phyloP scores from a whole-genome alignment of 352 stramenopile species.

The Pythium coloratum region DNA sequence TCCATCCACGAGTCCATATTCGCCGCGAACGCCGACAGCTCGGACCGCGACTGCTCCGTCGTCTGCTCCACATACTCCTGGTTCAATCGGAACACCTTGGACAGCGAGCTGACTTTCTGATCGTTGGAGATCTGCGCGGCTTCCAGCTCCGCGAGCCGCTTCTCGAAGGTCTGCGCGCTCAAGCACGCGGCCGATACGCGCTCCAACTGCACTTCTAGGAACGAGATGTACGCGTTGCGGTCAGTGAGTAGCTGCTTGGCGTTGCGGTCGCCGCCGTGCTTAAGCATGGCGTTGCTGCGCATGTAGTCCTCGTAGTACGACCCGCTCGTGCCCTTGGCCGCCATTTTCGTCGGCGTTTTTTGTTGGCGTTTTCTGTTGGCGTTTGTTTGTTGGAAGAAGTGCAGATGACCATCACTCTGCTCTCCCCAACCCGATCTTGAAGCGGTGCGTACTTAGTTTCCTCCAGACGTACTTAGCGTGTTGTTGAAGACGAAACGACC shows the following conservation, averaged over 20 bases:
- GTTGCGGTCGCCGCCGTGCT: constrained; percentile 53
- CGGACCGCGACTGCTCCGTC: constrained; percentile 36
- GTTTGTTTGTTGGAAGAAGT: constrained; percentile 3
- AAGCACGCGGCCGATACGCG: constrained; percentile 82
- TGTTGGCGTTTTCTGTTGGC: not conserved
- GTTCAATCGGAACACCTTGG: constrained; percentile 67
- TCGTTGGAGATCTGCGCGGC: constrained; percentile 41
- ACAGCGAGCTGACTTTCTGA: constrained; percentile 63
- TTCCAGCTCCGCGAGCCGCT: constrained; percentile 57
- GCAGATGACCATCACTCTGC: constrained; percentile 23
- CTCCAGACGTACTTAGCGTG: not conserved
- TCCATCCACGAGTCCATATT: constrained; percentile 66
- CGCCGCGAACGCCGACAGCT: constrained; percentile 36
- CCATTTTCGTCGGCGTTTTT: constrained; percentile 11
- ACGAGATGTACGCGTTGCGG: constrained; percentile 84
- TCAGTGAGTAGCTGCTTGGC: constrained; percentile 82
- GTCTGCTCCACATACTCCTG: constrained; percentile 74
- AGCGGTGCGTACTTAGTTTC: constrained; percentile 9
- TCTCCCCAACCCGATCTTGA: constrained; percentile 12
- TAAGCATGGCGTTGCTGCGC: constrained; percentile 68
- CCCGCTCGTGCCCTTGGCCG: constrained; percentile 29
- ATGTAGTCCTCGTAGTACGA: constrained; percentile 88
- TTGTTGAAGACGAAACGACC: constrained; percentile 7
- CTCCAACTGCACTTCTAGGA: constrained; percentile 87
- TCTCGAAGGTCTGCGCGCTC: constrained; percentile 67